A percentile compares a stretch with the other conserved stretches of the same genome.
Evolutionary conservation across 352 stramenopile genomes (phyloP).

Genomic region (Pythium apleroticum): DNA sequence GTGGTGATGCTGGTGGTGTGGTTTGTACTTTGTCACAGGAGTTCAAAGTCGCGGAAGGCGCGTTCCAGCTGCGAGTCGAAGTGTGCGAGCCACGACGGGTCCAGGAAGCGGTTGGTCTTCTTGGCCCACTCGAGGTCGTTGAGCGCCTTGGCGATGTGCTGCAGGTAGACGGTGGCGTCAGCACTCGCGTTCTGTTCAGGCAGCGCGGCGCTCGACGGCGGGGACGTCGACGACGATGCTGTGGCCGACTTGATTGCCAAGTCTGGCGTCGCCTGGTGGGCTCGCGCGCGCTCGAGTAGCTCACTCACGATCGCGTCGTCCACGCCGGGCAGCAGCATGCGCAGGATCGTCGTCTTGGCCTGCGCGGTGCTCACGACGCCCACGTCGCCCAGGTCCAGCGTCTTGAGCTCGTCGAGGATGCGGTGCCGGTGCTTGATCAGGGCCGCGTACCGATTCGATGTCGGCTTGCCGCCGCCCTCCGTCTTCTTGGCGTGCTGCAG

Average conservation of each 20-base stretch:
- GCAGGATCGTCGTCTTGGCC: slow-evolving; percentile 43
- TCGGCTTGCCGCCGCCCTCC: slow-evolving; percentile 29
- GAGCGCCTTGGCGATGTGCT: slow-evolving; percentile 52
- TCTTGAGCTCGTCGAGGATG: slow-evolving; percentile 71
- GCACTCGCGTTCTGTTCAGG: not conserved
- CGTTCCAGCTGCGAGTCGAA: slow-evolving; percentile 83
- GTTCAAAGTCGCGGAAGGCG: slow-evolving; percentile 64
- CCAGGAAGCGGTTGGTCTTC: slow-evolving; percentile 76
- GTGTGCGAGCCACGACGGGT: slow-evolving; percentile 74
- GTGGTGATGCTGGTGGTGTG: not conserved
- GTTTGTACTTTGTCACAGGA: slow-evolving; percentile 37
- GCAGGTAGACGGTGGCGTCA: slow-evolving; percentile 34
- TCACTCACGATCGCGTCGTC: slow-evolving; percentile 48
- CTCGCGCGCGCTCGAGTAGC: slow-evolving; percentile 39
- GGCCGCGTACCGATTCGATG: slow-evolving; percentile 34
- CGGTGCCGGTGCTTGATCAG: slow-evolving; percentile 53
- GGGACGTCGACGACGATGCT: not conserved
- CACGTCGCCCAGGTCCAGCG: slow-evolving; percentile 36
- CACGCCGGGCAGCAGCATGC: slow-evolving; percentile 50
- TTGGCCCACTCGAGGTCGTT: slow-evolving; percentile 67
- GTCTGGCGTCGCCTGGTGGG: slow-evolving; percentile 8
- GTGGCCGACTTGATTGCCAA: not conserved
- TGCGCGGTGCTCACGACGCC: slow-evolving; percentile 42
- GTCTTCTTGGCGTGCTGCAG: slow-evolving; percentile 42
- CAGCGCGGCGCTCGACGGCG: not conserved